Evolutionary conservation across 1,284 basidiomycete species (phyloP), one percentile per base, ranked within the genome.

Genomic region (Sanghuangporus baumii): DNA sequence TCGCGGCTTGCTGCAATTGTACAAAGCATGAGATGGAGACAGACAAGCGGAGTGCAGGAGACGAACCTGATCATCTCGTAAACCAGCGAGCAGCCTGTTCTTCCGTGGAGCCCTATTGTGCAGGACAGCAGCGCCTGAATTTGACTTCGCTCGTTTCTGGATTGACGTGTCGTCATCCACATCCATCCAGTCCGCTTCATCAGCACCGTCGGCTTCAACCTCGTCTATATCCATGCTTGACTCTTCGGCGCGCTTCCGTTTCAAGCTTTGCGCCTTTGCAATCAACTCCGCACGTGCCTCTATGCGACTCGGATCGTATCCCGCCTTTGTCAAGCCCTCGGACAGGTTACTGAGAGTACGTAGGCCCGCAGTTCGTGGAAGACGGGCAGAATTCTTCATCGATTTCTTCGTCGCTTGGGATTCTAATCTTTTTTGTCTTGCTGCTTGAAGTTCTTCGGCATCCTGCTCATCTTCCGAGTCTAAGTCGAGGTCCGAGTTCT

Each of bases 381-480:
- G 84, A 55, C 86, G 83, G 6, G 93, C 81, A 69, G 88, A 85
- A 79, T 95, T 93, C 82, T 93, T 94, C 72, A 89, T 84, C 59
- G 87, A 86, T 76, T 96, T 95, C 77, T 96, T 96, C 69, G 81
- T 78, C 69, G 81, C 83, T 72, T 95, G 93, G 6, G 93, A 91
- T 55, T 80, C 78, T 65, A 91, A 81, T 76, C 94, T 94, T 76
- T 93, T 84, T 40, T 81, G 79, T 63, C 91, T 85, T 43, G 85
- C 80, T 43, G 80, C 75, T 69, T 89, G 83, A 52, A 87, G 85
- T 59, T 84, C 82, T 18, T 81, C 83, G 2, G 87, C 88, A 71
- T 93, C 90, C 23, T 89, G 87, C 74, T 97, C 94, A 74, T 96
- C 95, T 64, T 97, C 96, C 12, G 94, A 96, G 75, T 95, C 91